Conservation (phyloP, 805 yeast genomes). For the Komagataella populi region DNA sequence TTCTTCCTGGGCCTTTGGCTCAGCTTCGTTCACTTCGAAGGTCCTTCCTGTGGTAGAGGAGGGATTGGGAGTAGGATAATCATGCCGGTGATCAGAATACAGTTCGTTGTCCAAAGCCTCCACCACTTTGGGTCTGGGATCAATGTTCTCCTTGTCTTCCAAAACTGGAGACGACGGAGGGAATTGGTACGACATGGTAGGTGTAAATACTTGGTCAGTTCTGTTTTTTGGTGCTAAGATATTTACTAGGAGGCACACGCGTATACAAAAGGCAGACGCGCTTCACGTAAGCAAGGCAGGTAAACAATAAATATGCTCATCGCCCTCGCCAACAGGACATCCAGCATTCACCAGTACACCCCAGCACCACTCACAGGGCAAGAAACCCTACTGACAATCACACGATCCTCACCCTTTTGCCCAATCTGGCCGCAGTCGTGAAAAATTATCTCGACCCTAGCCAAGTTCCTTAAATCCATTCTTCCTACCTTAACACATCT, state of each 20-base stretch:
- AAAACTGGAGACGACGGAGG: slow-evolving; percentile 41
- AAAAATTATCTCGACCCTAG: neutral
- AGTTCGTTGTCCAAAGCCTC: slow-evolving; percentile 10
- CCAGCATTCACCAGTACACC: neutral
- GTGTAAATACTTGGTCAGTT: neutral
- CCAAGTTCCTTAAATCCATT: neutral
- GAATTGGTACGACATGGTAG: slow-evolving; percentile 16
- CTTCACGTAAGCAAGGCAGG: neutral
- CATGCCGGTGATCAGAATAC: slow-evolving; percentile 5
- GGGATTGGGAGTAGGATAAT: slow-evolving; percentile 65
- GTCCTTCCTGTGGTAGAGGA: slow-evolving; percentile 34
- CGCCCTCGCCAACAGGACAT: neutral
- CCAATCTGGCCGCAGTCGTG: neutral
- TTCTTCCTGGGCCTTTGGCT: neutral
- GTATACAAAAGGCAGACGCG: neutral
- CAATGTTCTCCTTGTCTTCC: slow-evolving; percentile 10
- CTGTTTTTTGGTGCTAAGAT: neutral
- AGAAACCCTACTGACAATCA: neutral
- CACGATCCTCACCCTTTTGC: neutral
- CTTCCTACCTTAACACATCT: neutral
- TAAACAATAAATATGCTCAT: neutral
- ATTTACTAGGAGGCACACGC: neutral
- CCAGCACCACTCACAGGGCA: neutral
- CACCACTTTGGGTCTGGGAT: slow-evolving; percentile 13
- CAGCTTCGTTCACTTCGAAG: neutral